These are phyloP conservation scores for Claviceps maximensis DNA, from an alignment of 2,329 filamentous ascomycete species.

Conservation along the genomic window DNA sequence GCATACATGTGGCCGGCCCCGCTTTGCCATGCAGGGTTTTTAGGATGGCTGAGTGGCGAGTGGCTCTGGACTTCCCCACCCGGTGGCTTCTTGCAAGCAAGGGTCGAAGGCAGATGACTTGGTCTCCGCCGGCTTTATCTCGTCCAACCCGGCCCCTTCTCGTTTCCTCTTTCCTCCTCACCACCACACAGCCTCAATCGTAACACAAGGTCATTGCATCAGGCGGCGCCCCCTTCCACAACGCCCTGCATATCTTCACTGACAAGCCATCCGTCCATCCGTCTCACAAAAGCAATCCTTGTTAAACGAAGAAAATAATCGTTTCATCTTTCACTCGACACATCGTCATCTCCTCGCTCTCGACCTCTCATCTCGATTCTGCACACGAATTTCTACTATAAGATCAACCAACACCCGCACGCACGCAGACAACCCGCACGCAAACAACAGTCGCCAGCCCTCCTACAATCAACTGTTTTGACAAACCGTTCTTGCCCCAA, in stretches of 20 bases:
- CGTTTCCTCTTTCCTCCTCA: neutral
- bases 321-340: neutral
- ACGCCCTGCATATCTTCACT: neutral
- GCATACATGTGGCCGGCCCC: neutral
- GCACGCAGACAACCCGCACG: neutral
- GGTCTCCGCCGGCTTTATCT: constrained; percentile 1
- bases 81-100: neutral
- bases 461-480: constrained; percentile 5
- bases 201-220: neutral
- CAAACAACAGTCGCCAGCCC: neutral
- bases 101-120: neutral
- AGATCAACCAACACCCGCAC: neutral
- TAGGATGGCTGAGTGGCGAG: constrained; percentile 1
- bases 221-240: neutral
- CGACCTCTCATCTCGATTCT: neutral
- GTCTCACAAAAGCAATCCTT: neutral
- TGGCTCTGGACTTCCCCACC: neutral
- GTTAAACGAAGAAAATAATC: neutral
- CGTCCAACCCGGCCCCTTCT: neutral
- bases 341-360: neutral
- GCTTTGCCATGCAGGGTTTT: neutral
- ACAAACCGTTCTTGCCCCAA: neutral
- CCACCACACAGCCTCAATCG: neutral
- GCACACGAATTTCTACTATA: neutral
- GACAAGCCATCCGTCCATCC: neutral